phyloP scores from a whole-genome alignment of 495 filamentous ascomycete species.

The Podospora sp. region DNA sequence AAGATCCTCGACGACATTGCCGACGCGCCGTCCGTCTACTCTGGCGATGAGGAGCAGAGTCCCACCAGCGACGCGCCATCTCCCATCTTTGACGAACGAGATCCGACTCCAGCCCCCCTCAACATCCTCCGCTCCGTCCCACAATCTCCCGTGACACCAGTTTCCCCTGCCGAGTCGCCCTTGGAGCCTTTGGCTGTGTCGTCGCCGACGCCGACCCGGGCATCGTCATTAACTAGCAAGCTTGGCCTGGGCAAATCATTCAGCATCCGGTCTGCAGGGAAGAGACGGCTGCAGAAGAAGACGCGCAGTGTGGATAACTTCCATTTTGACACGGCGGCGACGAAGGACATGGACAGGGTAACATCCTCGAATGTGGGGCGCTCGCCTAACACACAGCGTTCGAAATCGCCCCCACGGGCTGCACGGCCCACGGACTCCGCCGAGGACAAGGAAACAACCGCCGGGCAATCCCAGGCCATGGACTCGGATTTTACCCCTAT shows the following conservation, averaged over 20 bases:
- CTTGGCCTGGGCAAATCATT: constrained; percentile 45
- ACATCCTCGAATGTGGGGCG: constrained; percentile 23
- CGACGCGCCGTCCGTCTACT: constrained; percentile 29
- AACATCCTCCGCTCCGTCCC: constrained; percentile 25
- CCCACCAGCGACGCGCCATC: constrained; percentile 1
- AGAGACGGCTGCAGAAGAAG: constrained; percentile 42
- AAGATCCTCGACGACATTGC: constrained; percentile 38
- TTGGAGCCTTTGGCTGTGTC: constrained; percentile 3
- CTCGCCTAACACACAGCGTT: constrained; percentile 22
- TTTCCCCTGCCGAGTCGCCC: constrained; percentile 20
- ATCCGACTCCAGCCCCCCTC: constrained; percentile 32
- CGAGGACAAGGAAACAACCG: constrained; percentile 29
- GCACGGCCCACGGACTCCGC: constrained; percentile 25
- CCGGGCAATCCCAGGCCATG: constrained; percentile 23
- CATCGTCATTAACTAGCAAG: constrained; percentile 26
- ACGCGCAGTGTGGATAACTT: constrained; percentile 22
- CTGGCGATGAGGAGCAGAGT: constrained; percentile 20
- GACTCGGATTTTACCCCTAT: constrained; percentile 45
- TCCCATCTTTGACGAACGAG: constrained; percentile 2
- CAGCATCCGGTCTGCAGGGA: constrained; percentile 37
- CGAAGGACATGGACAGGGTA: constrained; percentile 25
- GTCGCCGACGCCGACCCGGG: constrained; percentile 24
- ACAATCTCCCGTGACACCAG: constrained; percentile 5
- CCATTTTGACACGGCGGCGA: neutral
- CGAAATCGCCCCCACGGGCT: constrained; percentile 33